Base-by-base conservation (phyloP, 1,284 basidiomycete genomes). In the Cryptococcus amylolentus region DNA sequence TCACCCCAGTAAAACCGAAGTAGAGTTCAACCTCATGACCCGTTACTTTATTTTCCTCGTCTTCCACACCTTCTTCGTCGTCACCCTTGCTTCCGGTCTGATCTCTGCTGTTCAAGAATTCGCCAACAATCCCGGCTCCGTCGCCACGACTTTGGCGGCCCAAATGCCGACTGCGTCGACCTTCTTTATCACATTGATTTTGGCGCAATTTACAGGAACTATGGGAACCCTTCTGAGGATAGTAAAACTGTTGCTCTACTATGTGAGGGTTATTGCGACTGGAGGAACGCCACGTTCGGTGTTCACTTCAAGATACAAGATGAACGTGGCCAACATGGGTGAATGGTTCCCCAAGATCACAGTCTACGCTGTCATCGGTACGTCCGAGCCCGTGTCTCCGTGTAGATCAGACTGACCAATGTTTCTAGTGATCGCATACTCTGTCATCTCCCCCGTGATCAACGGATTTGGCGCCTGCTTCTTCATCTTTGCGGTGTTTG, bases 381-480 rank as follows among this genome's bases (percentile, higher is more conserved):
- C 67, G 87, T 82, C 38, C 4, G 2, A 23, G 23, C 23, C 31
- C 31, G 31, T 35, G 31, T 35, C 7, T 35, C 10, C 31, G 31
- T 20, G 23, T 23, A 35, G 14, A 52, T 26, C 18, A 49, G 31
- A 8, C 45, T 41, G 41, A 42, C 54, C 16, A 84, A 4, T 72
- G 86, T 41, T 44, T 16, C 1, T 82, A 69, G 81, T 80, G 51
- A 80, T 86, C 61, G 86, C 84, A 3, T 98, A 98, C 79, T 88
- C 87, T 51, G 84, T 96, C 72, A 95, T 98, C 65, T 87, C 91
- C 1, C 95, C 95, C 0, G 83, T 99, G 69, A 89, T 97, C 78
- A 95, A 91, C 69, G 94, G 94, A 14, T 86, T 98, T 49, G 87
- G 91, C 2, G 84, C 84, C 55, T 81, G 83, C 46, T 86, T 89